A percentile compares a stretch with the other conserved stretches of the same genome.
Conservation (phyloP, 768 basidiomycete species). For the Macrolepiota dolichaula region DNA sequence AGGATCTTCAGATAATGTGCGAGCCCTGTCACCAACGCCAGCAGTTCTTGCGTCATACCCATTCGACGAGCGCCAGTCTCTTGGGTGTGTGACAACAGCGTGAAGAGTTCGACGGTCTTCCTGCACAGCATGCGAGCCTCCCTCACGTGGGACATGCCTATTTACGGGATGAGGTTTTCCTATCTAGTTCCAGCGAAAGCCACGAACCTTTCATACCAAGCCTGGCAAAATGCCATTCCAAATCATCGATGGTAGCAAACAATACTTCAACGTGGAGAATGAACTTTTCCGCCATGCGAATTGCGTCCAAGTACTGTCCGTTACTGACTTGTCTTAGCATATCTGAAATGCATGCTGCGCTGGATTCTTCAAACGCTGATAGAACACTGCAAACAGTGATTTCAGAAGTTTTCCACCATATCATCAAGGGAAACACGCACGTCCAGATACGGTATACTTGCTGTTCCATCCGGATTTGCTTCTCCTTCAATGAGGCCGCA, state of each 20-base stretch:
- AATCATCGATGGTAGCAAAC: constrained; percentile 95
- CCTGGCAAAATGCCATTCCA: constrained; percentile 82
- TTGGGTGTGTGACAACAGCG: constrained; percentile 91
- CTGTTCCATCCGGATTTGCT: constrained; percentile 92
- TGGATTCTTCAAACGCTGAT: constrained; percentile 98
- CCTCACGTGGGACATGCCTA: constrained; percentile 97
- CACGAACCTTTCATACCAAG: constrained; percentile 79
- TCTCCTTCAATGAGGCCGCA: constrained; percentile 76
- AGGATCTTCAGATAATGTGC: constrained; percentile 99
- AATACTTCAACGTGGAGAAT: constrained; percentile 97
- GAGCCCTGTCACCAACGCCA: constrained; percentile 96
- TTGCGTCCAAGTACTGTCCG: constrained; percentile 93
- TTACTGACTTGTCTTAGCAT: constrained; percentile 98
- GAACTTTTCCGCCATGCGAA: constrained; percentile 98
- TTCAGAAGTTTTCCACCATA: constrained; percentile 7
- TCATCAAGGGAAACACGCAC: constrained; percentile 44
- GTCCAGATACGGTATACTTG: constrained; percentile 99
- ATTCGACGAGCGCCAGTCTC: constrained; percentile 87
- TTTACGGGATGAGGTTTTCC: neutral
- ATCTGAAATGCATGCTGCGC: constrained; percentile 97
- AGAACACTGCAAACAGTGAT: constrained; percentile 56
- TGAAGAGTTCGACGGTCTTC: constrained; percentile 98
- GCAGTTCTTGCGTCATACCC: constrained; percentile 96
- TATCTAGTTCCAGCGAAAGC: constrained; percentile 9
- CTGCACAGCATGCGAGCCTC: constrained; percentile 98